Conservation (phyloP, 2,329 filamentous ascomycete genomes). For the Nannizziopsis barbatae region DNA sequence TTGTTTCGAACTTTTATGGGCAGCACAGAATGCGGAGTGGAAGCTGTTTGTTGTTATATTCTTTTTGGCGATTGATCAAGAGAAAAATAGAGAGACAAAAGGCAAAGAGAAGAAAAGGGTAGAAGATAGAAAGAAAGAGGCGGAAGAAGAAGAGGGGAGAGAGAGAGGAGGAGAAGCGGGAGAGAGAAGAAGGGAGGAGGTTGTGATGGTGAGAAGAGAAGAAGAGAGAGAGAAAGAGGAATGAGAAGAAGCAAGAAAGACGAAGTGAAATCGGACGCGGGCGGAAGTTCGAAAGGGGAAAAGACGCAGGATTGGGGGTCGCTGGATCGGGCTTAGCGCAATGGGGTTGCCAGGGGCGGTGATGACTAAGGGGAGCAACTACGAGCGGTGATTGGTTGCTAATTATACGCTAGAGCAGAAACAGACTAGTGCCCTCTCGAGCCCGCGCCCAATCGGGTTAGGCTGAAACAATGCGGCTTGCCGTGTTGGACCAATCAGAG, state of each 20-base stretch:
- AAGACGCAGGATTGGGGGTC: neutral
- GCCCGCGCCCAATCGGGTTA: conserved; percentile 1
- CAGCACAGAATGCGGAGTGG: no score
- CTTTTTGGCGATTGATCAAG: neutral
- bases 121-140: conserved; percentile 6
- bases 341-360: neutral
- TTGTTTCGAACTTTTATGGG: conserved; percentile 3
- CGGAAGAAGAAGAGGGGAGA: conserved; percentile 11
- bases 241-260: conserved; percentile 7
- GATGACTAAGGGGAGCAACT: conserved; percentile 2
- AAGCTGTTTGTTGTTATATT: no score
- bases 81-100: conserved; percentile 6
- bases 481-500: conserved; percentile 9
- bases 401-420: neutral
- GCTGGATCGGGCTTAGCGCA: neutral
- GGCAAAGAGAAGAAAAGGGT: conserved; percentile 5
- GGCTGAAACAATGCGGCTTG: neutral
- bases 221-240: conserved; percentile 17
- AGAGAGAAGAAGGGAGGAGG: conserved; percentile 18
- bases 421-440: neutral
- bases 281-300: neutral
- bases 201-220: conserved; percentile 21
- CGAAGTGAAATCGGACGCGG: neutral
- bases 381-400: conserved; percentile 2
- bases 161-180: conserved; percentile 11